Conservation (phyloP, 2,329 filamentous ascomycete species). For the Clarireedia homoeocarpa region DNA sequence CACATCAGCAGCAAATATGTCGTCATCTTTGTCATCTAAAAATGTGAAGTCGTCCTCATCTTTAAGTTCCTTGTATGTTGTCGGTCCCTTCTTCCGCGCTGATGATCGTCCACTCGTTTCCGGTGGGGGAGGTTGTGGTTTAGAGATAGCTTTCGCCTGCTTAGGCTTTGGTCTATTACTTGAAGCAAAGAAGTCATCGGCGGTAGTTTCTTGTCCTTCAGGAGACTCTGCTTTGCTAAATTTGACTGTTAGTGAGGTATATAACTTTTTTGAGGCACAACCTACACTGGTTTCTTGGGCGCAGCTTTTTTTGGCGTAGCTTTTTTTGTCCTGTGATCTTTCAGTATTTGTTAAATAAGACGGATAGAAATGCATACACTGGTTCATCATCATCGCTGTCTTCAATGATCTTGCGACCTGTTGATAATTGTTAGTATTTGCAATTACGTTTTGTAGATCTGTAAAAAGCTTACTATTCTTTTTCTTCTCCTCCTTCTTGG, state of each 20-base stretch:
- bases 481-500: slow-evolving; percentile 30
- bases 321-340: slow-evolving; percentile 31
- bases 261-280: neutral
- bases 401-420: slow-evolving; percentile 63
- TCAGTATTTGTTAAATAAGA: slow-evolving; percentile 16
- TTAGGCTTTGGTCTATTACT: slow-evolving; percentile 26
- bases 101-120: slow-evolving; percentile 22
- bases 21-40: slow-evolving; percentile 55
- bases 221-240: slow-evolving; percentile 25
- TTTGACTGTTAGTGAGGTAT: neutral
- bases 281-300: slow-evolving; percentile 50
- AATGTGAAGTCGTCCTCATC: slow-evolving; percentile 50
- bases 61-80: slow-evolving; percentile 18
- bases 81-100: slow-evolving; percentile 22
- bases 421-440: slow-evolving; percentile 25
- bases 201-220: slow-evolving; percentile 28
- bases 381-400: slow-evolving; percentile 73
- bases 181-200: slow-evolving; percentile 30
- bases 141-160: slow-evolving; percentile 21
- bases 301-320: slow-evolving; percentile 48
- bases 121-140: slow-evolving; percentile 13
- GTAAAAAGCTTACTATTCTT: slow-evolving; percentile 21
- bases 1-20: slow-evolving; percentile 72
- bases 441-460: neutral
- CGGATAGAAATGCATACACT: slow-evolving; percentile 23